Base-by-base conservation (phyloP, 73 alveolate genomes). In the Blepharisma stoltei region DNA sequence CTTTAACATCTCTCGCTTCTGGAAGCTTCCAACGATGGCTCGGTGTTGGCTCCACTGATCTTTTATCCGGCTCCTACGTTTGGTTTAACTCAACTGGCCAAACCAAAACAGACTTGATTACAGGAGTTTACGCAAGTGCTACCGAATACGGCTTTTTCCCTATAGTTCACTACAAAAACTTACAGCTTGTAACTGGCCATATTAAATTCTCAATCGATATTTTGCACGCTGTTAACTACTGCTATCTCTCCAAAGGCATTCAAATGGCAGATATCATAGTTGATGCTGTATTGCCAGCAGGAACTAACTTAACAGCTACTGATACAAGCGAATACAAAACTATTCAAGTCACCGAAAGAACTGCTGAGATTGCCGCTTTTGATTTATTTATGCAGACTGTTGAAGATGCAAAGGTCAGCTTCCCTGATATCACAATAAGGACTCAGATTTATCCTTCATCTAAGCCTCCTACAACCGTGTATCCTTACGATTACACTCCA, bases 41-140 rank as follows among this genome's bases (percentile, higher is more conserved):
- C n/a, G 66, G 66, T 52, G 66, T 4, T 52, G 66, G 66, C 27
- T 11, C 66, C n/a, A 52, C 66, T 52, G 66, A 52, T 52, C 66
- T 52, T 52, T 14, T 52, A 52, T 14, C 66, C n/a, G 66, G 66
- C 23, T 11, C 27, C 0, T 52, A 52, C 23, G 23, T 52, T 11
- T 52, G 23, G 27, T 52, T 52, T 52, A 52, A 52, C 23, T 52
- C 66, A 52, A 52, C 66, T 14, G 23, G n/a, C 23, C 23, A 14
- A 52, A 14, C 66, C 23, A 11, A 14, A 14, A 20, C n/a, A 14
- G 66, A 14, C 23, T 1, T 52, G 66, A 20, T 20, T 52, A 52
- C 23, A 0, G 66, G 66, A 20, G 23, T 52, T 52, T 14, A 14
- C 27, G 66, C 66, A 14, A 52, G 66, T 4, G 66, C 66, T 52